These are phyloP conservation scores for Colletotrichum scovillei DNA, from an alignment of 2,329 filamentous ascomycete species.

Conservation along the genomic window DNA sequence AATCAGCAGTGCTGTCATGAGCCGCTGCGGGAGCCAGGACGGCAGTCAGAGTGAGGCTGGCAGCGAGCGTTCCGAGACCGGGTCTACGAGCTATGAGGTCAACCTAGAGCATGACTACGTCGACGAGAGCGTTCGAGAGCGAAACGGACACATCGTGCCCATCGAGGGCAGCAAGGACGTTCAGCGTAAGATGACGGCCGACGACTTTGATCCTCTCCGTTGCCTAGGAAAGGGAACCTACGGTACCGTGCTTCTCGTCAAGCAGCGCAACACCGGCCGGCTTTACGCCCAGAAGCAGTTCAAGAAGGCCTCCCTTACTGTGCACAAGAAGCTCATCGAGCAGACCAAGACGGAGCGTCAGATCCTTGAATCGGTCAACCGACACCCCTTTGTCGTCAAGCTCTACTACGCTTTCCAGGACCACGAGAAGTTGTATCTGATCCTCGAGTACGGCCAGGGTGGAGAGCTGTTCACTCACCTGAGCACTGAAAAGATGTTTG, in stretches of 20 bases:
- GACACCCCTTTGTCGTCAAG: conserved; percentile 98
- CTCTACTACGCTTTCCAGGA: conserved; percentile 99
- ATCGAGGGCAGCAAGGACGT: conserved; percentile 66
- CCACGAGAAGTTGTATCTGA: conserved; percentile 95
- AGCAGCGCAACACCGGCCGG: conserved; percentile 86
- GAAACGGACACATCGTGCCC: conserved; percentile 54
- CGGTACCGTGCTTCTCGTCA: conserved; percentile 93
- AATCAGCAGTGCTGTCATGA: conserved; percentile 67
- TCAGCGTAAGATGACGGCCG: conserved; percentile 86
- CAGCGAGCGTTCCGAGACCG: conserved; percentile 74
- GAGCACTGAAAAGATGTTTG: conserved; percentile 93
- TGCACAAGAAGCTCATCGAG: conserved; percentile 95
- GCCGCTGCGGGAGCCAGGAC: conserved; percentile 65
- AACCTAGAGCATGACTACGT: conserved; percentile 86
- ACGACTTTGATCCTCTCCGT: conserved; percentile 89
- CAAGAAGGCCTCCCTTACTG: conserved; percentile 93
- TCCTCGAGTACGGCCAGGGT: conserved; percentile 96
- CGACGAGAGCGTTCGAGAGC: conserved; percentile 69
- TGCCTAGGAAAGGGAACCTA: conserved; percentile 97
- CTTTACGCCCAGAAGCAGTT: conserved; percentile 99
- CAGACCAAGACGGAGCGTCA: conserved; percentile 97
- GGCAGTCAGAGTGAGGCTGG: conserved; percentile 63
- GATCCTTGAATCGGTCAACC: conserved; percentile 94
- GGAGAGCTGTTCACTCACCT: conserved; percentile 98
- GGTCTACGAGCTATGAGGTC: conserved; percentile 83